These are phyloP conservation scores for Pisolithus tinctorius DNA, from an alignment of 768 basidiomycete species.

Conservation along the genomic window DNA sequence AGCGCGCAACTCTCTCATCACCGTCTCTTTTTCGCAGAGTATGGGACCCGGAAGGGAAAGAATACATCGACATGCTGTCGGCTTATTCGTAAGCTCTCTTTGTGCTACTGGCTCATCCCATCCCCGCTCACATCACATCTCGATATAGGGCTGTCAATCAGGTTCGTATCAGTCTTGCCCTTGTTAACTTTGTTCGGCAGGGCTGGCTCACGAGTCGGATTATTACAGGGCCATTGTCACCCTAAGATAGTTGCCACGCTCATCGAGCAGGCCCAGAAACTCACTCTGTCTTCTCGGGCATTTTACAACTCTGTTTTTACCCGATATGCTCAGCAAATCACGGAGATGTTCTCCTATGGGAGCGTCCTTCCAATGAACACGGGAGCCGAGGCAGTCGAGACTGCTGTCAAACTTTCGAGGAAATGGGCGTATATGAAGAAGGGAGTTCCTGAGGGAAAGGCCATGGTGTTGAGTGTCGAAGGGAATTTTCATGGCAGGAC, in stretches of 20 bases:
- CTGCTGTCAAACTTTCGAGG: slow-evolving; percentile 88
- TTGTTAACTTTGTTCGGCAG: neutral
- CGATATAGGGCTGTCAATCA: slow-evolving; percentile 75
- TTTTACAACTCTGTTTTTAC: slow-evolving; percentile 95
- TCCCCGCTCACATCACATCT: slow-evolving; percentile 2
- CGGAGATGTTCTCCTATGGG: slow-evolving; percentile 82
- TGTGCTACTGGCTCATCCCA: neutral
- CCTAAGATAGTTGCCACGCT: slow-evolving; percentile 80
- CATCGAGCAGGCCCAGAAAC: slow-evolving; percentile 75
- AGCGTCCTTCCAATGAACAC: slow-evolving; percentile 99
- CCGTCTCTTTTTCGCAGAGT: slow-evolving; percentile 37
- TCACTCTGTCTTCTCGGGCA: slow-evolving; percentile 91
- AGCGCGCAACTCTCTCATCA: neutral
- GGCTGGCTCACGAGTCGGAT: neutral
- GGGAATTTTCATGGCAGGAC: slow-evolving; percentile 98
- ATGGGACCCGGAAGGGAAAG: slow-evolving; percentile 92
- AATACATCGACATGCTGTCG: slow-evolving; percentile 97
- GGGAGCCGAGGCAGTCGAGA: slow-evolving; percentile 97
- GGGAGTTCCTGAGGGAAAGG: slow-evolving; percentile 72
- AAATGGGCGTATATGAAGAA: slow-evolving; percentile 97
- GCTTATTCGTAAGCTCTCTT: slow-evolving; percentile 79
- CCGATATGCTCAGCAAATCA: slow-evolving; percentile 80
- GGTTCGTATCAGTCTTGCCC: slow-evolving; percentile 32
- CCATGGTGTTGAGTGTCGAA: slow-evolving; percentile 76
- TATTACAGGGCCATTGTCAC: slow-evolving; percentile 77